Base-by-base conservation (phyloP, 352 stramenopile genomes). In the Pythium brassicae region DNA sequence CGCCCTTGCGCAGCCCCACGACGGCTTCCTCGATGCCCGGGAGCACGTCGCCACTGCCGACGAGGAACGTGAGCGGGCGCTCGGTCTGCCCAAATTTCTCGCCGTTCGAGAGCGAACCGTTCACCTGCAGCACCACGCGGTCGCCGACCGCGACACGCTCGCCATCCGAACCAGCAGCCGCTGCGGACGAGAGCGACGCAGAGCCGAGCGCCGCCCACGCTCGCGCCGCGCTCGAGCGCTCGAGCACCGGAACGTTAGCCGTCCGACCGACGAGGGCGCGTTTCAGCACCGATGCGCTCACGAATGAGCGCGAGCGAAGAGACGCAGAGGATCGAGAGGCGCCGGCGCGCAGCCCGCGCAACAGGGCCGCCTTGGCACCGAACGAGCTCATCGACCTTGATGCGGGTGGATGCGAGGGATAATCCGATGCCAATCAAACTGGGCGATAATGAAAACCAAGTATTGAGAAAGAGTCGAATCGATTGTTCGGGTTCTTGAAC, bases 11-110 rank as follows among this genome's bases (percentile, higher is more conserved):
- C 67, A 94, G 72, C 0, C 84, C 84, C 25, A 89, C 56, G 22
- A 94, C 72, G 0, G 74, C 80, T 34, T 84, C 68, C 22, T 94
- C 84, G 29, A 94, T 80, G 14, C 80, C 84, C 23, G 69, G 61
- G 23, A 94, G 76, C 35, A 94, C 65, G 11, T 90, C 74, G 1
- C 78, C 75, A 20, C 78, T 76, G 32, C 84, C 84, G 7, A 91
- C 76, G 29, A 89, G 77, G 49, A 94, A 92, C 47, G 76, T 70
- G 4, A 91, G 64, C 20, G 82, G 80, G 15, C 66, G 57, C 32
- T 78, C 66, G 3, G 72, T 88, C 61, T 74, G 61, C 14, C 77
- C 78, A 49, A 92, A 77, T 15, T 68, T 32, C 43, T 87, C 67
- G 53, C 84, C 84, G 44, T 71, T 83, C 17, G 70, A 76, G 20